A percentile compares a stretch with the other conserved stretches of the same genome.
Evolutionary conservation across 148 eudicot genomes (phyloP).

Genomic region (Vaccinium vitisidaea): DNA sequence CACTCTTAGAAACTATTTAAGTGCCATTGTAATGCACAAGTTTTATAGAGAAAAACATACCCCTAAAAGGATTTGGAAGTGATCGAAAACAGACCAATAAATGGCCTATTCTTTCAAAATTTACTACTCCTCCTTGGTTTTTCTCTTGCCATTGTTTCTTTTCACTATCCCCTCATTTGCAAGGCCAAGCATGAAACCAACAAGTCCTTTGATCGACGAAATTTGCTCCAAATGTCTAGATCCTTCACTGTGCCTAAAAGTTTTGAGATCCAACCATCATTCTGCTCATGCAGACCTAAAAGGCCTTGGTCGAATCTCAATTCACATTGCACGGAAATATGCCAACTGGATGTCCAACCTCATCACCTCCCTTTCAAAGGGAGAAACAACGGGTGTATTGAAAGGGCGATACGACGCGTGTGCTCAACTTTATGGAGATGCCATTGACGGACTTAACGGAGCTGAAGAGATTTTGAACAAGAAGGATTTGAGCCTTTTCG

Average conservation of each 20-base stretch:
- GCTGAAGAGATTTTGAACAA: background rate
- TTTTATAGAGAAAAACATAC: too few species aligned
- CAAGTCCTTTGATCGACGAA: background rate
- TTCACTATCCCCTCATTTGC: background rate
- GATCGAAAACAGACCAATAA: too few species aligned
- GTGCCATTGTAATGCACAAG: too few species aligned
- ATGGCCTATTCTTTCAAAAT: background rate
- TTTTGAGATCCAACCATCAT: conserved; percentile 8
- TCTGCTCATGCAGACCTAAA: conserved; percentile 7
- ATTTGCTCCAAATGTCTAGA: conserved; percentile 9
- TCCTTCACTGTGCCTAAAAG: background rate
- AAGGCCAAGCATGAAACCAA: background rate
- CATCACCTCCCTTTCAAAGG: background rate
- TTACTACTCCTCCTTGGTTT: background rate
- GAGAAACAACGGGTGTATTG: background rate
- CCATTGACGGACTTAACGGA: background rate
- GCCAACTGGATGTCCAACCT: background rate
- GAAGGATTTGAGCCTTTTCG: background rate
- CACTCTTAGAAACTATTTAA: too few species aligned
- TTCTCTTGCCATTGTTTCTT: background rate
- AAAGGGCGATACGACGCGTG: background rate
- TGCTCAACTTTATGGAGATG: background rate
- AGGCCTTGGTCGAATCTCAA: conserved; percentile 22
- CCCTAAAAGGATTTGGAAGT: too few species aligned
- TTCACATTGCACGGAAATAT: background rate